These are phyloP conservation scores for Pluteus cervinus DNA, from an alignment of 768 basidiomycete species.

Conservation along the genomic window DNA sequence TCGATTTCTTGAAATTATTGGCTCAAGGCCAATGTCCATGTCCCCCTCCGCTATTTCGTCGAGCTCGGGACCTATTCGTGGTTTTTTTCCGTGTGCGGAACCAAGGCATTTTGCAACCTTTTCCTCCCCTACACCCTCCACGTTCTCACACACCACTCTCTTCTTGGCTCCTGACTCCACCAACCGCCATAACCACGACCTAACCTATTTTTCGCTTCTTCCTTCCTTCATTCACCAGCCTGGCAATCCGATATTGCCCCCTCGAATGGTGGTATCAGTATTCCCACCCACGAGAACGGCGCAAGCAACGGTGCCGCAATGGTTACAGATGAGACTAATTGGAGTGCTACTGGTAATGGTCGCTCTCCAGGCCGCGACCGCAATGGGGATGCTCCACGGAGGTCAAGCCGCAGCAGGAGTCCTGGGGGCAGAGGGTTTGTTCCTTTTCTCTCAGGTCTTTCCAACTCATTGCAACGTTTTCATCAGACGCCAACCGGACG, in stretches of 20 bases:
- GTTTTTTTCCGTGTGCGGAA: slow-evolving; percentile 4
- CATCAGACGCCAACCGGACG: slow-evolving; percentile 35
- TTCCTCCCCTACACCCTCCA: slow-evolving; percentile 13
- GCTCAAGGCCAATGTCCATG: slow-evolving; percentile 41
- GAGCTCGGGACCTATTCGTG: too few relatives aligned
- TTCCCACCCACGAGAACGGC: slow-evolving; percentile 51
- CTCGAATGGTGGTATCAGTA: slow-evolving; percentile 58
- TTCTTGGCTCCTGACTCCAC: slow-evolving; percentile 37
- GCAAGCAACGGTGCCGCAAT: slow-evolving; percentile 34
- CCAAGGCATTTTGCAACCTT: slow-evolving; percentile 6
- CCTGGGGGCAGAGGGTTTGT: slow-evolving; percentile 59
- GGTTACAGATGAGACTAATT: slow-evolving; percentile 50
- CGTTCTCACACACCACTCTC: slow-evolving; percentile 22
- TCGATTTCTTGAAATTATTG: slow-evolving; percentile 28
- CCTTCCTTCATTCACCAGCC: slow-evolving; percentile 44
- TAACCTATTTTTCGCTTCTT: slow-evolving; percentile 28
- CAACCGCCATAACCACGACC: slow-evolving; percentile 32
- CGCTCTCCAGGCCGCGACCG: slow-evolving; percentile 42
- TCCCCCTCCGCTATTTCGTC: too few relatives aligned
- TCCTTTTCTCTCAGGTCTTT: slow-evolving; percentile 12
- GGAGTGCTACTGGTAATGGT: slow-evolving; percentile 36
- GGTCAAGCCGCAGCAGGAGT: slow-evolving; percentile 77
- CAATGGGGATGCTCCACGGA: slow-evolving; percentile 47
- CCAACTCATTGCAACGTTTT: slow-evolving; percentile 15
- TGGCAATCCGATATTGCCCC: slow-evolving; percentile 86